A percentile compares a stretch with the other conserved stretches of the same genome.
Conservation (phyloP, 495 filamentous ascomycete species). For the Hyaloscypha hepaticicola region DNA sequence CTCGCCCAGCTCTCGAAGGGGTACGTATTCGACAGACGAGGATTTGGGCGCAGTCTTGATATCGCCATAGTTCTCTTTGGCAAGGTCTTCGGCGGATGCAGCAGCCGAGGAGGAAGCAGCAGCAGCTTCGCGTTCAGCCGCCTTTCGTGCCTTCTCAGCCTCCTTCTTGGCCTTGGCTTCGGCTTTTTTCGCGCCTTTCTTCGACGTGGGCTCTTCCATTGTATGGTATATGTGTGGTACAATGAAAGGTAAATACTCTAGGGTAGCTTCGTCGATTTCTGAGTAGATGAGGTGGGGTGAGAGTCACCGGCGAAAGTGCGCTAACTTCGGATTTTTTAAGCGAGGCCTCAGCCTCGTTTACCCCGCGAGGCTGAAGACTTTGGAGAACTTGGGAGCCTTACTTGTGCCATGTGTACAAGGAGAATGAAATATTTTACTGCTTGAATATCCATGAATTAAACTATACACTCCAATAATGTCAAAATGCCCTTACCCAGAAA, state of each 20-base stretch:
- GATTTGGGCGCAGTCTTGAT: conserved; percentile 30
- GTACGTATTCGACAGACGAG: conserved; percentile 36
- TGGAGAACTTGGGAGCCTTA: background rate
- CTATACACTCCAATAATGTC: no score
- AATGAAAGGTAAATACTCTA: no score
- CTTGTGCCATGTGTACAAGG: no score
- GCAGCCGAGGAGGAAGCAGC: conserved; percentile 38
- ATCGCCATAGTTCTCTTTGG: conserved; percentile 69
- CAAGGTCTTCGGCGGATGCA: conserved; percentile 62
- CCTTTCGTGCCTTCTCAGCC: conserved; percentile 50
- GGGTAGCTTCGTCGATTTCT: no score
- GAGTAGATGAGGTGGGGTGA: conserved; percentile 19
- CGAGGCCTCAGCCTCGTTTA: conserved; percentile 20
- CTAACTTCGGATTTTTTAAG: conserved; percentile 18
- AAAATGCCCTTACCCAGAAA: no score
- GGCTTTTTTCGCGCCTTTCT: conserved; percentile 58
- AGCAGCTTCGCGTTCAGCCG: conserved; percentile 47
- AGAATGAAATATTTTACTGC: no score
- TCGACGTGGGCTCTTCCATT: conserved; percentile 38
- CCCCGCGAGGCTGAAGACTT: conserved; percentile 24
- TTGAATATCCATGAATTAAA: no score
- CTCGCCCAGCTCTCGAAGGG: conserved; percentile 54
- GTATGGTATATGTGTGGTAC: no score
- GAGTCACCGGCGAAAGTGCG: conserved; percentile 23
- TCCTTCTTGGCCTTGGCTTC: conserved; percentile 50